These are phyloP conservation scores for Triadica sebifera DNA, from an alignment of 345 rosid genomes.

Conservation along the genomic window DNA sequence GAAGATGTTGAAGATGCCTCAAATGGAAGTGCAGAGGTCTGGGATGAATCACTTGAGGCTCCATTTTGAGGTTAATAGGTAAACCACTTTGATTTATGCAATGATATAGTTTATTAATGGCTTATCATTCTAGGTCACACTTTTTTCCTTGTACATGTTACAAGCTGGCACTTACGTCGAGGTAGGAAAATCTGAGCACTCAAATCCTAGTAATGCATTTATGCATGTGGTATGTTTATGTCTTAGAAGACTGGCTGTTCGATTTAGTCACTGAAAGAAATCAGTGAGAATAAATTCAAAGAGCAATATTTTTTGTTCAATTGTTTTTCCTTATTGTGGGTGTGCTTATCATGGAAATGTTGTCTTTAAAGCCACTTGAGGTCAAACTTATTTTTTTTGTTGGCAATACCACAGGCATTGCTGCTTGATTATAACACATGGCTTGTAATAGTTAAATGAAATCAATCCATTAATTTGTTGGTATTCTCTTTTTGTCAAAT, in stretches of 20 bases:
- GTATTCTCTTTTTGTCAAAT: no score
- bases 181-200: background rate
- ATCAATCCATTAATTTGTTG: no score
- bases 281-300: background rate
- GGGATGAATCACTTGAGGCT: constrained; percentile 98
- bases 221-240: background rate
- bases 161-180: background rate
- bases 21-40: constrained; percentile 94
- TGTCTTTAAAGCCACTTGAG: background rate
- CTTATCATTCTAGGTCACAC: background rate
- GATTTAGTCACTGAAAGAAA: background rate
- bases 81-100: constrained; percentile 8
- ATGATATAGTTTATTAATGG: background rate
- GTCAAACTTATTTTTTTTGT: background rate
- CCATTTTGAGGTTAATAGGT: constrained; percentile 64
- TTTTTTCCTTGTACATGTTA: background rate
- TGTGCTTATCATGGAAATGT: no score
- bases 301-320: background rate
- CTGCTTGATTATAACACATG: background rate
- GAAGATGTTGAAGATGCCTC: constrained; percentile 98
- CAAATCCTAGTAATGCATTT: background rate
- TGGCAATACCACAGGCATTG: background rate
- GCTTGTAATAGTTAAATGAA: background rate
- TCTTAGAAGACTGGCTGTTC: background rate
- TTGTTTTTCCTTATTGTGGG: background rate